Evolutionary conservation across 768 basidiomycete species (phyloP).

Genomic region (Serpula lacrymans): DNA sequence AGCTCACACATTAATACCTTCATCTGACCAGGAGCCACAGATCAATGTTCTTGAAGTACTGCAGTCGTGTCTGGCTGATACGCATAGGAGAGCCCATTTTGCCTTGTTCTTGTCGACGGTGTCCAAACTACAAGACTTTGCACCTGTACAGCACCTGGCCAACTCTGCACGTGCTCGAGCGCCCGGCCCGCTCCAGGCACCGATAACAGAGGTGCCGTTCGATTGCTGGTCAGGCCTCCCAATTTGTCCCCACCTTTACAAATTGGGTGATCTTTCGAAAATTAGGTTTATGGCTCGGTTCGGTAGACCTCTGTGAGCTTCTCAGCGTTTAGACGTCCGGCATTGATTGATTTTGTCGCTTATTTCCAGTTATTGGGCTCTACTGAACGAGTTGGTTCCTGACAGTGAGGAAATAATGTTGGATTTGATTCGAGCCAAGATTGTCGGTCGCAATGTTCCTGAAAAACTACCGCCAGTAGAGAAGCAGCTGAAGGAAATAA

Average conservation of each 20-base stretch:
- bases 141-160: conserved; percentile 2
- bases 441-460: no score
- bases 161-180: neutral
- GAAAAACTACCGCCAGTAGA: no score
- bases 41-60: no score
- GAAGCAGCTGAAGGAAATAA: neutral
- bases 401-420: no score
- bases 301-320: conserved; percentile 12
- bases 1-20: conserved; percentile 8
- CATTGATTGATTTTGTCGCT: no score
- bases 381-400: no score
- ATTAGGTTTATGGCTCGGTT: conserved; percentile 10
- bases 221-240: conserved; percentile 6
- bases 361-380: no score
- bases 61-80: no score
- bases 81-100: no score
- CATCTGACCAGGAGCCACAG: no score
- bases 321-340: conserved; percentile 7
- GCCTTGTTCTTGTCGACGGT: conserved; percentile 11
- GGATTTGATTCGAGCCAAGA: no score
- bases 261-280: neutral
- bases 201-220: conserved; percentile 14
- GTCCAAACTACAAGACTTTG: neutral
- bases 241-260: neutral
- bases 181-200: conserved; percentile 5